Evolutionary conservation across 106 monocot species (phyloP), one percentile per base, ranked within the genome.

Genomic region (Acorus calamus): DNA sequence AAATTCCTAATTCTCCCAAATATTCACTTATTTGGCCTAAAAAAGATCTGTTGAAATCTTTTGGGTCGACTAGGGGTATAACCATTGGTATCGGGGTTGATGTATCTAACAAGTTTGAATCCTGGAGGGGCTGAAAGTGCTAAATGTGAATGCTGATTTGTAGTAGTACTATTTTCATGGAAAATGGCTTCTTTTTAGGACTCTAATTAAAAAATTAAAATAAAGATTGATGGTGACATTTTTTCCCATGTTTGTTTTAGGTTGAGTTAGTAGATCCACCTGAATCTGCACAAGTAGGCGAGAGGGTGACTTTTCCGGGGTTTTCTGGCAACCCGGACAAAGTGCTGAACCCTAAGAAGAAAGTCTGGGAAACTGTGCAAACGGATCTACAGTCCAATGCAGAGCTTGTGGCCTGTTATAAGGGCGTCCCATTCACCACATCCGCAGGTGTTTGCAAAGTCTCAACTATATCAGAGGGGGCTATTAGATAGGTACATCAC

Each of bases 241-340:
- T 28, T 28, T 28, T 28, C 28, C 28, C 28, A 28, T 28, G 28
- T 28, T 28, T 28, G 28, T 58, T 56, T 45, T 66, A 94, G 93
- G 93, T 94, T 13, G 93, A 94, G 53, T 56, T 94, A 67, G 93
- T 94, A 12, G 93, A 84, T 11, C 89, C 89, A 44, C 93, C 93
- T 2, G 78, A 64, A 52, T 78, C 78, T 4, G 86, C 93, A 13
- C 60, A 13, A 0, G 71, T 86, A 4, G 89, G 93, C 5, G 93
- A 94, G 57, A 75, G 70, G 51, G 69, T 94, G 3, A 86, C 69
- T 4, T 83, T 93, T 57, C 71, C 86, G 41, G 93, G 93, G 8
- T 81, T 66, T 52, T 48, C 67, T 1, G 86, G 86, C 0, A 83
- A 93, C 44, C 83, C 93, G 1, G 89, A 86, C 62, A 69, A 44